These are phyloP conservation scores for Polychaeton citri DNA, from an alignment of 2,329 filamentous ascomycete species.

Conservation along the genomic window DNA sequence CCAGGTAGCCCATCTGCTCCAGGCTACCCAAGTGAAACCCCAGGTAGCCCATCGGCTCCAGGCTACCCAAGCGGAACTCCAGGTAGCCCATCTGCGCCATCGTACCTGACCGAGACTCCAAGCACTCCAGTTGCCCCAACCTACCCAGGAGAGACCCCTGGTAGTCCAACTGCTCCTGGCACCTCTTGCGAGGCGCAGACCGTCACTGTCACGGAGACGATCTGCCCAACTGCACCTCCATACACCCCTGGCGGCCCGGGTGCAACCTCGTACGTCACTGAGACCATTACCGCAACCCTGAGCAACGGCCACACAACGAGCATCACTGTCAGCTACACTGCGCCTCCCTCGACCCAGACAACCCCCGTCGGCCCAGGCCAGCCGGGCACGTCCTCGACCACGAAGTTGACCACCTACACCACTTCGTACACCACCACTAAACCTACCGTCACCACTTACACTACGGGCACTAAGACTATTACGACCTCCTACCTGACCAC, in stretches of 20 bases:
- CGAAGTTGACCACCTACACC: neutral
- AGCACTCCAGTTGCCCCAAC: neutral
- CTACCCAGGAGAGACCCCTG: neutral
- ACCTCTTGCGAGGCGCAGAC: neutral
- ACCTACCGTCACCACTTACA: neutral
- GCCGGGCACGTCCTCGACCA: neutral
- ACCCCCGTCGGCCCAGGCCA: neutral
- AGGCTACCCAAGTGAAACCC: neutral
- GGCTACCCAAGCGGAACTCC: slow-evolving; percentile 9
- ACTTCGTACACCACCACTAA: neutral
- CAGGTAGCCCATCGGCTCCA: too few species aligned
- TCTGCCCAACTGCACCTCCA: neutral
- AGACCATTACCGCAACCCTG: slow-evolving; percentile 1
- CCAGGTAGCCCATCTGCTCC: slow-evolving; percentile 7
- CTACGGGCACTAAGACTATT: neutral
- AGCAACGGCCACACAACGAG: slow-evolving; percentile 1
- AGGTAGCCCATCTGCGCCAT: slow-evolving; percentile 17
- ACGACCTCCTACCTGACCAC: neutral
- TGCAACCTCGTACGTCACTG: neutral
- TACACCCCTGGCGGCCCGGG: neutral
- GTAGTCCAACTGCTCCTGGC: too few species aligned
- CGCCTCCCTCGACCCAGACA: neutral
- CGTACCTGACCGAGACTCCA: slow-evolving; percentile 6
- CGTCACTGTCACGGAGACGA: neutral
- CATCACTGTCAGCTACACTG: slow-evolving; percentile 1